Evolutionary conservation across 768 basidiomycete genomes (phyloP).

Genomic region (Psilocybe cyanescens): DNA sequence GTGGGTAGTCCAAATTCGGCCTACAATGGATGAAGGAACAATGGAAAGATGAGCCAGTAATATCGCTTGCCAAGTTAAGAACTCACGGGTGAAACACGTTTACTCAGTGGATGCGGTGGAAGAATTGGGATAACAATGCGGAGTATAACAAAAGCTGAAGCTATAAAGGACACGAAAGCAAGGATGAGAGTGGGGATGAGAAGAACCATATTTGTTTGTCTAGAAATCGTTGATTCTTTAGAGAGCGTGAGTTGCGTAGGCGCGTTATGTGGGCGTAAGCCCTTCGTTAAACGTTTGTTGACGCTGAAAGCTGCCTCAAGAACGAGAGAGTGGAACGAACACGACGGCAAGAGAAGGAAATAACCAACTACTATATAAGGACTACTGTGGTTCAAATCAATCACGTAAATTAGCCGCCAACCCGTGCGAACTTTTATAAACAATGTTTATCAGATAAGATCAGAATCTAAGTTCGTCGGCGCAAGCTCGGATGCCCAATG

Average conservation of each 20-base stretch:
- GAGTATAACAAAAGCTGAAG: conserved; percentile 76
- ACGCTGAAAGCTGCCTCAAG: conserved; percentile 24
- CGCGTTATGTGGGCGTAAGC: conserved; percentile 45
- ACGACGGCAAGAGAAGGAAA: conserved; percentile 23
- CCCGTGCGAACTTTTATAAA: no score
- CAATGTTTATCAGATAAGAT: no score
- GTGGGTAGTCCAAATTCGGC: conserved; percentile 78
- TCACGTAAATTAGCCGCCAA: conserved; percentile 9
- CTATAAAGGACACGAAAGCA: conserved; percentile 71
- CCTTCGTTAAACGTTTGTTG: conserved; percentile 40
- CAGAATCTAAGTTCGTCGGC: no score
- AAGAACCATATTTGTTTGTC: conserved; percentile 55
- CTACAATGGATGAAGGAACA: conserved; percentile 39
- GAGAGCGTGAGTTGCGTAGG: conserved; percentile 50
- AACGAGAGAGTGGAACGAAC: conserved; percentile 26
- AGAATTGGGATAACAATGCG: conserved; percentile 77
- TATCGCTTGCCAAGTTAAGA: conserved; percentile 14
- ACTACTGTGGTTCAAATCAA: conserved; percentile 35
- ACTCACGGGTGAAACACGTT: conserved; percentile 74
- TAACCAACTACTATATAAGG: conserved; percentile 33
- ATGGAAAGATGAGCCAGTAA: conserved; percentile 25
- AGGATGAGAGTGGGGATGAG: conserved; percentile 69
- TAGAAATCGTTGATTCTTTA: conserved; percentile 25
- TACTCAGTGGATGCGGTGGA: conserved; percentile 73
- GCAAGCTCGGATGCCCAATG: no score